Percentiles rank a stretch among this genome's conserved stretches.
Conservation (phyloP, 805 yeast species). For the Limtongia smithiae region DNA sequence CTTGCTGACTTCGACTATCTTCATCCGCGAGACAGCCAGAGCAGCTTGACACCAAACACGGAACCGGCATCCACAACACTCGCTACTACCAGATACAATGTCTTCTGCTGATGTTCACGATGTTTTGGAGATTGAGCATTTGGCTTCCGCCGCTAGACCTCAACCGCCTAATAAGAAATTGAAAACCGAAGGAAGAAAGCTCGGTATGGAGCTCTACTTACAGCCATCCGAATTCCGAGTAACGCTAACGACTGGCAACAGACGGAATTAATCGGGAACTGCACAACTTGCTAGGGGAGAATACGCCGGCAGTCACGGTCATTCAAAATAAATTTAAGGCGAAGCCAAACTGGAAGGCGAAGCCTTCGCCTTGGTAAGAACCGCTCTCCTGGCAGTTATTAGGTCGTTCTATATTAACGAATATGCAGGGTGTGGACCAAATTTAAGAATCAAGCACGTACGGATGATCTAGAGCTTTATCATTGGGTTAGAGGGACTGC, state of each 20-base stretch:
- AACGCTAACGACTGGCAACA: background rate
- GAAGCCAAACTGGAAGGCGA: slow-evolving; percentile 54
- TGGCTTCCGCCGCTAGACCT: slow-evolving; percentile 16
- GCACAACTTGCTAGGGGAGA: slow-evolving; percentile 83
- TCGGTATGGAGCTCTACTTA: slow-evolving; percentile 11
- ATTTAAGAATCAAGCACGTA: slow-evolving; percentile 56
- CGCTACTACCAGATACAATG: too few relatives aligned
- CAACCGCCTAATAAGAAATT: slow-evolving; percentile 32
- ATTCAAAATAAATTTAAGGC: slow-evolving; percentile 57
- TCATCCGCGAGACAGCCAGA: too few relatives aligned
- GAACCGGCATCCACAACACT: too few relatives aligned
- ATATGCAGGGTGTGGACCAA: slow-evolving; percentile 45
- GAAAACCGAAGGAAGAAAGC: slow-evolving; percentile 34
- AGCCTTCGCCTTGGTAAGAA: slow-evolving; percentile 73
- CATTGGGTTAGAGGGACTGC: slow-evolving; percentile 86
- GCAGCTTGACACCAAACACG: too few relatives aligned
- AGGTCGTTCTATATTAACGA: background rate
- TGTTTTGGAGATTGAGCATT: slow-evolving; percentile 33
- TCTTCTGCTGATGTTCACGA: slow-evolving; percentile 37
- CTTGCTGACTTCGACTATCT: too few relatives aligned
- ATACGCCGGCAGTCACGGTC: slow-evolving; percentile 79
- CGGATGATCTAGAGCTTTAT: slow-evolving; percentile 50
- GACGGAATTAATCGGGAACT: slow-evolving; percentile 87
- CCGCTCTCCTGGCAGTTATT: background rate
- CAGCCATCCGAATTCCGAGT: background rate